Percentiles rank a stretch among this genome's conserved stretches.
Conservation (phyloP, 192 early-diverging fungal species). For the Phycomyces nitens region DNA sequence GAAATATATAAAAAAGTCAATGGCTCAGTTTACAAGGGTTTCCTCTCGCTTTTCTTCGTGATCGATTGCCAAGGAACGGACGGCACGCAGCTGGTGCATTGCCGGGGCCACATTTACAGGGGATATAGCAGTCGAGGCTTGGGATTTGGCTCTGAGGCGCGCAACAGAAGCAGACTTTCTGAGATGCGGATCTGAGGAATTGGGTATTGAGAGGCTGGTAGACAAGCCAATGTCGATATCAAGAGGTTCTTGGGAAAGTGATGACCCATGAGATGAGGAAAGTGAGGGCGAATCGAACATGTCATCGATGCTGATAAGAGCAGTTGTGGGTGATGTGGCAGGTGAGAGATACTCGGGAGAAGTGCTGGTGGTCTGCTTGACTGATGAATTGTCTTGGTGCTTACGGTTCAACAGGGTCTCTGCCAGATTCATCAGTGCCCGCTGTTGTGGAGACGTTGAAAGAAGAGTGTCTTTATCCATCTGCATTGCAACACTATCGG, state of each 20-base stretch:
- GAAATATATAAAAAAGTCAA: background rate
- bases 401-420: background rate
- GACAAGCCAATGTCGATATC: background rate
- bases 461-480: background rate
- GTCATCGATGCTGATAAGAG: background rate
- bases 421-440: background rate
- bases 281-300: background rate
- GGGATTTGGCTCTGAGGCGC: slow-evolving; percentile 14
- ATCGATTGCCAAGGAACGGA: background rate
- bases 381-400: background rate
- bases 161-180: slow-evolving; percentile 16
- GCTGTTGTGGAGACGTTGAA: background rate
- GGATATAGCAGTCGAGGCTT: slow-evolving; percentile 18
- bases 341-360: background rate
- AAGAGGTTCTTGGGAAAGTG: background rate
- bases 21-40: background rate
- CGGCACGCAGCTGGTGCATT: slow-evolving; percentile 3
- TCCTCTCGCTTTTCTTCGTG: background rate
- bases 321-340: background rate
- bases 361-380: background rate
- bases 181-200: background rate
- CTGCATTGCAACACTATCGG: background rate
- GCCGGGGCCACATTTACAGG: slow-evolving; percentile 21
- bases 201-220: background rate
- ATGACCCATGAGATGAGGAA: background rate